phyloP scores from a whole-genome alignment of 805 yeast species.

The Debaryomyces hansenii region DNA sequence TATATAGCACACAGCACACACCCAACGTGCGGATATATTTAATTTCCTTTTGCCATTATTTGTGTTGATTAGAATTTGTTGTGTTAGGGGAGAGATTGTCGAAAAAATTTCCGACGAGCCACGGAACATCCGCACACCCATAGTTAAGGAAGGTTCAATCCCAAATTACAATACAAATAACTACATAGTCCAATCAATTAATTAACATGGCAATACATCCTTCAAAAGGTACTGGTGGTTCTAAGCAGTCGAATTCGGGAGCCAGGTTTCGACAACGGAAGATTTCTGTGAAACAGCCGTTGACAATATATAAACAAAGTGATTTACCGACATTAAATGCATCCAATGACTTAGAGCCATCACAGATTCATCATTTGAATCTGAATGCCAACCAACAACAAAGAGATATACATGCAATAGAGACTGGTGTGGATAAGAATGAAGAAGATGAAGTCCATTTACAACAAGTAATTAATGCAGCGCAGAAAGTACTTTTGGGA shows the following conservation, averaged over 20 bases:
- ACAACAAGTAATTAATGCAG: constrained; percentile 84
- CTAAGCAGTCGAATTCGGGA: constrained; percentile 37
- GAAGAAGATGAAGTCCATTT: constrained; percentile 97
- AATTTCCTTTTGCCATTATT: background rate
- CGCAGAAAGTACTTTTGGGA: constrained; percentile 58
- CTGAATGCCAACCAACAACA: constrained; percentile 63
- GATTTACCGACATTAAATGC: constrained; percentile 78
- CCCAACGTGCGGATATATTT: constrained; percentile 5
- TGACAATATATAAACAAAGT: constrained; percentile 71
- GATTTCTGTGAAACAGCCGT: constrained; percentile 85
- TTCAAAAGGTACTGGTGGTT: constrained; percentile 28
- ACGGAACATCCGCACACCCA: constrained; percentile 27
- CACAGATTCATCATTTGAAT: constrained; percentile 42
- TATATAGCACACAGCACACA: background rate
- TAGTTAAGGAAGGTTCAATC: constrained; percentile 10
- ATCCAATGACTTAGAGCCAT: constrained; percentile 40
- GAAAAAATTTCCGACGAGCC: constrained; percentile 15
- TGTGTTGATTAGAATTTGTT: background rate
- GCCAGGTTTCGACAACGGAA: constrained; percentile 92
- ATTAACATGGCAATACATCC: constrained; percentile 40
- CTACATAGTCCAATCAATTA: background rate
- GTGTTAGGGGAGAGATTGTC: constrained; percentile 2
- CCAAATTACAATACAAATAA: constrained; percentile 3
- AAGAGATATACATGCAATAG: constrained; percentile 84
- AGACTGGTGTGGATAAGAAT: constrained; percentile 96